These are phyloP conservation scores for Linnemannia schmuckeri DNA, from an alignment of 192 early-diverging fungal genomes.

Conservation along the genomic window DNA sequence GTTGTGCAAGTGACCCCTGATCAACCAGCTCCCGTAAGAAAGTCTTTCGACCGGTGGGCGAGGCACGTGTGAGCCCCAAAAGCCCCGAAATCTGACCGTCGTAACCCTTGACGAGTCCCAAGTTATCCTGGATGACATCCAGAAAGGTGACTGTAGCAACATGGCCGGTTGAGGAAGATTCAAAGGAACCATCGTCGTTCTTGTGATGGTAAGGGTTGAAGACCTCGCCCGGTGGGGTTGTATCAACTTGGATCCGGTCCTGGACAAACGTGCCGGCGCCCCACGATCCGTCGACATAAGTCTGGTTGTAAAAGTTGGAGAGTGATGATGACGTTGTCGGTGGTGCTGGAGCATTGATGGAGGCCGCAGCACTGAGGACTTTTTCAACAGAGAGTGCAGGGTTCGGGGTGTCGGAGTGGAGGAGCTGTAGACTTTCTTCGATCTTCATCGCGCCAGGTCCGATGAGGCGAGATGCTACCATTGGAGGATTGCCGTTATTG, in stretches of 20 bases:
- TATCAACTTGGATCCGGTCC: conserved; percentile 34
- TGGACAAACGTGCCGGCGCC: conserved; percentile 45
- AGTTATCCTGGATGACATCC: conserved; percentile 32
- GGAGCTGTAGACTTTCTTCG: neutral
- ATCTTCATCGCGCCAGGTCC: conserved; percentile 8
- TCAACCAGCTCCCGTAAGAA: conserved; percentile 37
- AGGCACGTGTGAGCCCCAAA: conserved; percentile 24
- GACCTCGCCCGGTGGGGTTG: conserved; percentile 1
- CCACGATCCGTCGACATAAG: conserved; percentile 42
- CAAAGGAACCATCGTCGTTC: neutral
- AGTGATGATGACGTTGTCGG: neutral
- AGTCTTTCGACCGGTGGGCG: conserved; percentile 32
- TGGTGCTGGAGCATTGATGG: neutral
- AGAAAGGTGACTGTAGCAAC: conserved; percentile 27
- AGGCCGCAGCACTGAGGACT: neutral
- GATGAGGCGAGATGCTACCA: neutral
- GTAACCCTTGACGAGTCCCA: conserved; percentile 27
- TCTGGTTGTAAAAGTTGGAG: conserved; percentile 26
- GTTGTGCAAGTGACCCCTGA: conserved; percentile 19
- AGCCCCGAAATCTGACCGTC: conserved; percentile 34
- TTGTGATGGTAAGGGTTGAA: neutral
- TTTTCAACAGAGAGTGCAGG: neutral
- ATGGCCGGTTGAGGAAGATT: neutral
- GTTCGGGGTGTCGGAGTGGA: neutral
- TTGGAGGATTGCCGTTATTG: neutral